These are phyloP conservation scores for Ophiostoma sp. DNA, from an alignment of 2,329 filamentous ascomycete genomes.

Conservation along the genomic window DNA sequence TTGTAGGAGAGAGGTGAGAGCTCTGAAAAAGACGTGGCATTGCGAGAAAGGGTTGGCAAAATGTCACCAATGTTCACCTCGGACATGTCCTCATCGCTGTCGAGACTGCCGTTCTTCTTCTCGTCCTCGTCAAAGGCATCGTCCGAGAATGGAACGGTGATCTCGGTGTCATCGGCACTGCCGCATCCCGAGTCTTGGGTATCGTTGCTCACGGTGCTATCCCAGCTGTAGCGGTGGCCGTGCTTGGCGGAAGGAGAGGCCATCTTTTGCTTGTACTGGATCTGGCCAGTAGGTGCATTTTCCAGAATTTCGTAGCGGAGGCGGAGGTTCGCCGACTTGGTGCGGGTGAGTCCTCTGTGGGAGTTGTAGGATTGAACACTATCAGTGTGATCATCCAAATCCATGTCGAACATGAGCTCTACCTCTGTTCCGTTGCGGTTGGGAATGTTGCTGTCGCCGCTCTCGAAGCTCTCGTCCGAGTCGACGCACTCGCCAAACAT, in stretches of 20 bases:
- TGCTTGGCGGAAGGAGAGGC: background rate
- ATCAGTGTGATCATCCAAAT: background rate
- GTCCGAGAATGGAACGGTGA: background rate
- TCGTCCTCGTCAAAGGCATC: background rate
- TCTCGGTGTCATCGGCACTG: background rate
- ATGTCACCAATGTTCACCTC: background rate
- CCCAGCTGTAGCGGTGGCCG: background rate
- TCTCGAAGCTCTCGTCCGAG: background rate
- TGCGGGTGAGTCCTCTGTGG: background rate
- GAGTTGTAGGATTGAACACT: background rate
- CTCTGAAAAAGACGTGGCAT: background rate
- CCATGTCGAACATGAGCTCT: background rate
- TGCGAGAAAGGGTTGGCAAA: background rate
- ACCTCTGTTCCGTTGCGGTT: background rate
- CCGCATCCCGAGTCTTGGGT: background rate
- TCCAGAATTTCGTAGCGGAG: background rate
- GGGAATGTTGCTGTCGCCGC: background rate
- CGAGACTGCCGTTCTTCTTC: background rate
- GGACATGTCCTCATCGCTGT: conserved; percentile 4
- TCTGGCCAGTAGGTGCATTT: background rate
- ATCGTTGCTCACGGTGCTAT: background rate
- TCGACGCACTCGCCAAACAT: background rate
- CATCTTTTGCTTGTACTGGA: background rate
- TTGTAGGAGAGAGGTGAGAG: background rate
- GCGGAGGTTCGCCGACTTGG: background rate